Percentiles rank a stretch among this genome's conserved stretches.
Evolutionary conservation across 805 yeast species (phyloP).

Genomic region (Metschnikowia picachoensis): DNA sequence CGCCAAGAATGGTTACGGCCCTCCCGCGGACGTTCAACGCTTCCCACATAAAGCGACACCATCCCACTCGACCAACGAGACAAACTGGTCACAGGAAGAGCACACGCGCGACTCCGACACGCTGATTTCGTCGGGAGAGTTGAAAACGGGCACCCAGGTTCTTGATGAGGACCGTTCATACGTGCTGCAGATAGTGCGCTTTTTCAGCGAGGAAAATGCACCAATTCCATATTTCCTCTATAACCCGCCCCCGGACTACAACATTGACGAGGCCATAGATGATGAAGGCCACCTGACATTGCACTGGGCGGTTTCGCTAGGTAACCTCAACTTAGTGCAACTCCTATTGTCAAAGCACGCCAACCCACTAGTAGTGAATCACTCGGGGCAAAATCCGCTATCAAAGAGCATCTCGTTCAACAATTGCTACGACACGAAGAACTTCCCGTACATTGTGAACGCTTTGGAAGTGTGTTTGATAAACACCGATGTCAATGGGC

Average conservation of each 20-base stretch:
- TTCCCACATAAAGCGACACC: slow-evolving; percentile 6
- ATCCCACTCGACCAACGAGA: slow-evolving; percentile 42
- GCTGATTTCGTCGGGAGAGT: slow-evolving; percentile 22
- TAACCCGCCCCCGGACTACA: slow-evolving; percentile 61
- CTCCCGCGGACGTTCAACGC: not conserved
- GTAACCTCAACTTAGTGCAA: slow-evolving; percentile 73
- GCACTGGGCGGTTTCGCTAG: slow-evolving; percentile 98
- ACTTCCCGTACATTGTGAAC: slow-evolving; percentile 76
- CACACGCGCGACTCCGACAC: slow-evolving; percentile 38
- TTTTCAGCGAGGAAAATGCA: slow-evolving; percentile 41
- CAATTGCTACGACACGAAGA: slow-evolving; percentile 75
- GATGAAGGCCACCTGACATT: slow-evolving; percentile 92
- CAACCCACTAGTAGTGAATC: slow-evolving; percentile 48
- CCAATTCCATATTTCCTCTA: slow-evolving; percentile 61
- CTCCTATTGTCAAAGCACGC: slow-evolving; percentile 76
- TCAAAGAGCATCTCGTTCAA: slow-evolving; percentile 84
- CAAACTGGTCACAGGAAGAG: slow-evolving; percentile 44
- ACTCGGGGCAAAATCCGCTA: slow-evolving; percentile 79
- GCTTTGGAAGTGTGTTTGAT: slow-evolving; percentile 73
- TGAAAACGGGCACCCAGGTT: slow-evolving; percentile 16
- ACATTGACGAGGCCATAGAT: slow-evolving; percentile 76
- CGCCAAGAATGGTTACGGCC: no score
- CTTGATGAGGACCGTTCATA: slow-evolving; percentile 48
- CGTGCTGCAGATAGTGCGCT: slow-evolving; percentile 37
- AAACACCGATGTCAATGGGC: slow-evolving; percentile 66